Evolutionary conservation across 176 grass and related monocot species (phyloP), one percentile per base, ranked within the genome.

Genomic region (Calamus simplicifolius): DNA sequence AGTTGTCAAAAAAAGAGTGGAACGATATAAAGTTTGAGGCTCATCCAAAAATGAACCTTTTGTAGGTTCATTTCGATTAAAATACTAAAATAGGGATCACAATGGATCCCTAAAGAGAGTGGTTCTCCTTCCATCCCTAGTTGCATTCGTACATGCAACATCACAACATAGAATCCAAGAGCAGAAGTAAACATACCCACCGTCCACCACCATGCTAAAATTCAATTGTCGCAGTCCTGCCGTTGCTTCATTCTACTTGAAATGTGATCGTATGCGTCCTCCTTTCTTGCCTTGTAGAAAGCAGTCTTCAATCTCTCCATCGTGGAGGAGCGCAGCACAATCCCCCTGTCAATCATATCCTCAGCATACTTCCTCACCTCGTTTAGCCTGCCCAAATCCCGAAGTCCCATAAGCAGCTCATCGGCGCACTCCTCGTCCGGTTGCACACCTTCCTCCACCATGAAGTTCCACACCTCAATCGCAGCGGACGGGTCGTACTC

Each of bases 401-500:
- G 28, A 26, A 95, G 74, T 26, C 90, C 85, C 4, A 55, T 15
- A 21, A 95, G 67, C 70, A 95, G 53, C 77, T 86, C 82, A 54
- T 65, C 77, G 18, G 82, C 85, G 8, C 85, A 86, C 49, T 83
- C 80, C 16, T 89, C 77, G 6, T 74, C 64, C 25, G 69, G 79
- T 19, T 48, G 75, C 27, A 86, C 66, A 15, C 30, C 13, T 54
- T 84, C 79, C 51, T 89, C 85, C 61, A 60, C 51, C 19, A 89
- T 57, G 66, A 69, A 89, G 16, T 27, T 27, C 85, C 90, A 95
- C 64, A 95, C 59, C 2, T 81, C 68, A 19, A 78, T 50, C 14
- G 90, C 90, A 21, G 82, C 79, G 6, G 74, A 69, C 18, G 90
- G 85, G 30, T 89, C 73, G 43, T 77, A 95, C 70, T 89, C 73